Evolutionary conservation across 1,284 basidiomycete species (phyloP), one percentile per base, ranked within the genome.

Genomic region (Crepidotus sp.): DNA sequence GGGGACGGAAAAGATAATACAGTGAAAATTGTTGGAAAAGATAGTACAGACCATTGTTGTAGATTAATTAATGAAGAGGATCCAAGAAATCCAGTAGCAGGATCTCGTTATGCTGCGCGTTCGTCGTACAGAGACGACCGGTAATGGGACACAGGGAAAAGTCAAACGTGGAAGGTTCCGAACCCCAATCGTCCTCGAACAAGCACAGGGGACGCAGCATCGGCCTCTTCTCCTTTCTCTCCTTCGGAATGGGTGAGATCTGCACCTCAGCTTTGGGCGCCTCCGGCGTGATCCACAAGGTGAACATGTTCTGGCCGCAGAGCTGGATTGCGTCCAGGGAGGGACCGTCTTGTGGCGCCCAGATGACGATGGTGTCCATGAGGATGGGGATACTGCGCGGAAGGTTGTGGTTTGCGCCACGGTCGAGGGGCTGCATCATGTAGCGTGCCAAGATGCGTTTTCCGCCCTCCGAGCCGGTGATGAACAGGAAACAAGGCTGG

Each of bases 341-440:
- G 2, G 24, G 25, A 4, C 24, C 35, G 14, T 45, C 10, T 10
- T 29, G 19, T 1, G 11, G 10, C 2, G 30, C 15, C 31, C 36
- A 8, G 0, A 39, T 27, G 4, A n/a, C 7, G 6, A n/a, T 18
- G 3, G 24, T 33, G n/a, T 45, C 36, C 43, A 45, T 45, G 25
- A 39, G 36, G n/a, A 45, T 39, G 24, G 43, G 36, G 19, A 45
- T 19, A 18, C 30, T 38, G n/a, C 19, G 25, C 3, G 43, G 43
- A 29, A 45, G 19, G 18, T 39, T 39, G 36, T 3, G 8, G 19
- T 45, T 45, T 7, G 30, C 30, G 6, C 6, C 13, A 7, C 30
- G 17, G 14, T 19, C 25, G 24, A 45, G n/a, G 10, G 30, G 22
- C n/a, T 45, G 43, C 43, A 45, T 33, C 13, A 14, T 45, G 25